Conservation (phyloP, 305 asterid species). For the Solanum hybrid region DNA sequence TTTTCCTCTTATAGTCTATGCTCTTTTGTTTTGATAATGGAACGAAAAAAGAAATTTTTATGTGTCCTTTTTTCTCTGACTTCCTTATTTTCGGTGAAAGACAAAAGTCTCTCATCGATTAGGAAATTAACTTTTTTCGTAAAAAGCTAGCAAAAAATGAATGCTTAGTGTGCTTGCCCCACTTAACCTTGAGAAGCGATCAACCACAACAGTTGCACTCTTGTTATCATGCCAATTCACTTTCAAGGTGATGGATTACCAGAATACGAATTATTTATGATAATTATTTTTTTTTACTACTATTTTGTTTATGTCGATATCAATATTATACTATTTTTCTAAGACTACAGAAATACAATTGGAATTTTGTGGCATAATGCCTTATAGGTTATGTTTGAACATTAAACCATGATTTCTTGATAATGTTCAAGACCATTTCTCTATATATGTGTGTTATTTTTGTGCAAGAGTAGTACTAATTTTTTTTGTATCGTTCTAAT, state of each 20-base stretch:
- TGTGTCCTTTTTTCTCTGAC: not conserved
- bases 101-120: not conserved
- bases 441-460: not conserved
- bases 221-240: not conserved
- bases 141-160: not conserved
- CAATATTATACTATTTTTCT: not conserved
- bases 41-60: not conserved
- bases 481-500: not conserved
- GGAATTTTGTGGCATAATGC: not conserved
- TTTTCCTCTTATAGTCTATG: not conserved
- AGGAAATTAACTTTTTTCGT: not conserved
- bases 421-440: not conserved
- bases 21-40: not conserved
- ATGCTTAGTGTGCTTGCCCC: not conserved
- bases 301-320: no score
- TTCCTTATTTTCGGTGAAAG: no score
- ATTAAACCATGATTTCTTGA: not conserved
- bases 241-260: not conserved
- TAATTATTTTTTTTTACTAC: no score
- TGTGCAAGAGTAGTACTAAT: not conserved
- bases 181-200: no score
- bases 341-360: not conserved
- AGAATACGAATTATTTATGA: not conserved
- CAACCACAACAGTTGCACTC: not conserved
- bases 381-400: not conserved